phyloP scores from a whole-genome alignment of 306 rosid genomes.

The Morella rubra region DNA sequence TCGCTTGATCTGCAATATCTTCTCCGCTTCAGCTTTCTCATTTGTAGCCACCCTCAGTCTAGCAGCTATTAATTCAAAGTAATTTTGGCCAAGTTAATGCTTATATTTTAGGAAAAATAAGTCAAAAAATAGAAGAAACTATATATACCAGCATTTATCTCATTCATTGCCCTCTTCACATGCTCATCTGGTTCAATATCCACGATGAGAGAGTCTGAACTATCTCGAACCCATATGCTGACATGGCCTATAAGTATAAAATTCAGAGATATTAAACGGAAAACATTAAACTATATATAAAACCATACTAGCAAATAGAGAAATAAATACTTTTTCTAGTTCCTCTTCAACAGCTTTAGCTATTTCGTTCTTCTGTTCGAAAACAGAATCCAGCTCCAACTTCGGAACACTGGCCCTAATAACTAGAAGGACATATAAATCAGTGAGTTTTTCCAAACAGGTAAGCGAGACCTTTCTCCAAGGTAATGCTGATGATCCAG shows the following conservation, averaged over 20 bases:
- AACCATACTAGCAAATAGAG: neutral
- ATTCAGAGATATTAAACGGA: too few relatives aligned
- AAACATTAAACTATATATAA: too few relatives aligned
- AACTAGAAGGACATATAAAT: conserved; percentile 29
- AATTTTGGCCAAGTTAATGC: too few relatives aligned
- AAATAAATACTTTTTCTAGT: conserved; percentile 55
- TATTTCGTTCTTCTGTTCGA: conserved; percentile 68
- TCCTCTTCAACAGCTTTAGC: conserved; percentile 65
- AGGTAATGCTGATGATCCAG: too few relatives aligned
- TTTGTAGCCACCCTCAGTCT: conserved; percentile 65
- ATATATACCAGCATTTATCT: conserved; percentile 67
- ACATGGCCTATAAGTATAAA: conserved; percentile 53
- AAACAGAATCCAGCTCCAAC: conserved; percentile 61
- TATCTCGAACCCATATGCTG: conserved; percentile 59
- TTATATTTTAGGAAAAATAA: neutral
- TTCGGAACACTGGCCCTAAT: conserved; percentile 69
- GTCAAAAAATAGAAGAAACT: conserved; percentile 2
- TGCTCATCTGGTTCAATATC: conserved; percentile 59
- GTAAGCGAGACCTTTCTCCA: too few relatives aligned
- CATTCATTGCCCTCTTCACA: conserved; percentile 72
- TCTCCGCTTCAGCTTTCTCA: conserved; percentile 80
- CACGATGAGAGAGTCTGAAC: conserved; percentile 69
- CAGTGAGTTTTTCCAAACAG: too few relatives aligned
- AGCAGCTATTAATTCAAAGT: conserved; percentile 40
- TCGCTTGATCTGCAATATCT: conserved; percentile 66